These are phyloP conservation scores for Pseudocercospora fijiensis DNA, from an alignment of 2,329 filamentous ascomycete genomes.

Conservation along the genomic window DNA sequence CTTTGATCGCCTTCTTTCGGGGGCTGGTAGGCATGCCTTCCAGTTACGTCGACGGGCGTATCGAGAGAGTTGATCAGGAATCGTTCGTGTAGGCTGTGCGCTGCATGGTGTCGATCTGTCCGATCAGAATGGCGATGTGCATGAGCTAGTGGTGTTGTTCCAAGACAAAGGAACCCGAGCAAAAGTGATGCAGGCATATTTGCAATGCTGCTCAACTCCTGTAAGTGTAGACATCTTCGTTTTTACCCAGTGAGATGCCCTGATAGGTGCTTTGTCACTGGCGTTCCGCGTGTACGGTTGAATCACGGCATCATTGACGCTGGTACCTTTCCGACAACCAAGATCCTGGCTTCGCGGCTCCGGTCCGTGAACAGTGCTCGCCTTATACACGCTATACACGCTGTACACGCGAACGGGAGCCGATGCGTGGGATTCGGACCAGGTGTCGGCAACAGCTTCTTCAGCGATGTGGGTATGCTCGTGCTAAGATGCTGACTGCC, in stretches of 20 bases:
- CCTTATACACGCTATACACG: constrained; percentile 2
- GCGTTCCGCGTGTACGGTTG: background rate
- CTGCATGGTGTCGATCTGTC: background rate
- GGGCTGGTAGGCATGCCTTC: constrained; percentile 11
- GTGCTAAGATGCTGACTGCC: background rate
- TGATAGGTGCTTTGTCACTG: background rate
- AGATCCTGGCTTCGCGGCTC: background rate
- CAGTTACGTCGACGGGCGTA: constrained; percentile 9
- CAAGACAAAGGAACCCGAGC: background rate
- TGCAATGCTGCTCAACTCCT: background rate
- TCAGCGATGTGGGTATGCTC: background rate
- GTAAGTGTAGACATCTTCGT: background rate
- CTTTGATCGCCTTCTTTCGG: constrained; percentile 20
- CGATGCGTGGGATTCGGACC: background rate
- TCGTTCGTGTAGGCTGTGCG: background rate
- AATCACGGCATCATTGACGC: background rate
- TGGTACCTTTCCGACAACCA: background rate
- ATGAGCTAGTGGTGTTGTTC: background rate
- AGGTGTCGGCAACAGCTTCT: background rate
- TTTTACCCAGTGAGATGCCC: background rate
- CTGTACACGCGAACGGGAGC: background rate
- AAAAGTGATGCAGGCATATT: background rate
- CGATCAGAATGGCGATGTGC: background rate
- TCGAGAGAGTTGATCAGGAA: constrained; percentile 6
- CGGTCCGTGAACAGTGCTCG: constrained; percentile 7